Conservation (phyloP, 805 yeast genomes). For the Maudiozyma barnettii region DNA sequence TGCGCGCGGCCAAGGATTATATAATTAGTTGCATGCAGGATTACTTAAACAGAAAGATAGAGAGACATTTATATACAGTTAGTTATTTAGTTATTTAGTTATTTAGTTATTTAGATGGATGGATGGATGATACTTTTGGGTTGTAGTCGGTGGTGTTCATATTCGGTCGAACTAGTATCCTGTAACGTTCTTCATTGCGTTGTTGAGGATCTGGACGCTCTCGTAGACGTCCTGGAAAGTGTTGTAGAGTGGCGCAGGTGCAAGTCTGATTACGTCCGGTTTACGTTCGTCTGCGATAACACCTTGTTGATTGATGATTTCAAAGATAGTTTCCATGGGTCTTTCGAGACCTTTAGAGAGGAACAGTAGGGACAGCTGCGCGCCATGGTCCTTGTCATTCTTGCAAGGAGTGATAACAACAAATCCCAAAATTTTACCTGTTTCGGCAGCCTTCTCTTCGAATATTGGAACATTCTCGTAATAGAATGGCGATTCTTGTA, state of each 20-base stretch:
- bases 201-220: constrained; percentile 39
- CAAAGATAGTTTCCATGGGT: constrained; percentile 32
- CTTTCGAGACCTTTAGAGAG: constrained; percentile 45
- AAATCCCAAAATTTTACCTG: constrained; percentile 28
- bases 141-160: too few relatives aligned
- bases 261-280: constrained; percentile 84
- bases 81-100: too few relatives aligned
- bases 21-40: neutral
- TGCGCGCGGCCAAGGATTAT: neutral
- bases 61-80: too few relatives aligned
- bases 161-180: too few relatives aligned
- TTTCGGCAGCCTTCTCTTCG: constrained; percentile 1
- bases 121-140: too few relatives aligned
- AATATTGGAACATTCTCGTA: constrained; percentile 3
- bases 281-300: constrained; percentile 81
- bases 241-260: constrained; percentile 80
- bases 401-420: constrained; percentile 65
- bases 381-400: constrained; percentile 51
- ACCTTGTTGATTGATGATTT: constrained; percentile 42
- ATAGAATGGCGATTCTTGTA: constrained; percentile 41
- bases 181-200: constrained; percentile 24
- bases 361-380: constrained; percentile 74
- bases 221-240: constrained; percentile 52
- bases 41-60: neutral
- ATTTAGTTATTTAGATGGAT: too few relatives aligned